phyloP scores from a whole-genome alignment of 176 grass and related monocot genomes.

The Raddia distichophylla region DNA sequence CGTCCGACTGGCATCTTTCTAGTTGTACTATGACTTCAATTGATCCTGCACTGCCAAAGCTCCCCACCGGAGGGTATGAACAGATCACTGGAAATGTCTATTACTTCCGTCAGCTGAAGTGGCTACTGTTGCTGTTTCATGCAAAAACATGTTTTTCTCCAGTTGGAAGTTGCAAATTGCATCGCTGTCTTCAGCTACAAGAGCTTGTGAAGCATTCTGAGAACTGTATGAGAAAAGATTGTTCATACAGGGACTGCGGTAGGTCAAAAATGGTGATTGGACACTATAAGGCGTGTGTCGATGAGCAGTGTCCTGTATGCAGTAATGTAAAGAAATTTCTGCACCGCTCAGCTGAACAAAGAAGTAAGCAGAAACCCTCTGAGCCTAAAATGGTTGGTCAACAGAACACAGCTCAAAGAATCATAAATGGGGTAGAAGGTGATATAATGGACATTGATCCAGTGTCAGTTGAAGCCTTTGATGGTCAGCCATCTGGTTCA shows the following conservation, averaged over 20 bases:
- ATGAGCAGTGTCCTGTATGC: slow-evolving; percentile 83
- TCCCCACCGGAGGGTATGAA: slow-evolving; percentile 44
- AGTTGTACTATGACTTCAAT: slow-evolving; percentile 36
- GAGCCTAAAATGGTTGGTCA: slow-evolving; percentile 55
- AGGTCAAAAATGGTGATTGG: slow-evolving; percentile 58
- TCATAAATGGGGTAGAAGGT: slow-evolving; percentile 42
- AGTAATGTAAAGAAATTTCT: slow-evolving; percentile 63
- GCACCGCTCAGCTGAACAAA: slow-evolving; percentile 53
- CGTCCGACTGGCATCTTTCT: slow-evolving; percentile 56
- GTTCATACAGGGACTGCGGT: slow-evolving; percentile 60
- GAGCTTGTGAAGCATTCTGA: slow-evolving; percentile 79
- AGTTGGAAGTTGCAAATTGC: slow-evolving; percentile 78
- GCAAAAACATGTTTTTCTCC: slow-evolving; percentile 73
- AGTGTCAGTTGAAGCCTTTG: slow-evolving; percentile 57
- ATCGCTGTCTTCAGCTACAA: slow-evolving; percentile 72
- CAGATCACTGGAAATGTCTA: slow-evolving; percentile 56
- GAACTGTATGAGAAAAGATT: slow-evolving; percentile 70
- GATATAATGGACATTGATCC: slow-evolving; percentile 78
- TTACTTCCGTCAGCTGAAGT: slow-evolving; percentile 73
- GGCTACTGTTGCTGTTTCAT: slow-evolving; percentile 81
- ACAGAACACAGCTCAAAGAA: slow-evolving; percentile 53
- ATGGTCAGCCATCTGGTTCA: slow-evolving; percentile 57
- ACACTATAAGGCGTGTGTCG: slow-evolving; percentile 73
- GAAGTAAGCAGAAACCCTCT: slow-evolving; percentile 44
- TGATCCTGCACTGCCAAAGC: slow-evolving; percentile 39